Percentiles rank a stretch among this genome's conserved stretches.
phyloP scores from a whole-genome alignment of 2,329 filamentous ascomycete species.

The Xylariaceae sp. region DNA sequence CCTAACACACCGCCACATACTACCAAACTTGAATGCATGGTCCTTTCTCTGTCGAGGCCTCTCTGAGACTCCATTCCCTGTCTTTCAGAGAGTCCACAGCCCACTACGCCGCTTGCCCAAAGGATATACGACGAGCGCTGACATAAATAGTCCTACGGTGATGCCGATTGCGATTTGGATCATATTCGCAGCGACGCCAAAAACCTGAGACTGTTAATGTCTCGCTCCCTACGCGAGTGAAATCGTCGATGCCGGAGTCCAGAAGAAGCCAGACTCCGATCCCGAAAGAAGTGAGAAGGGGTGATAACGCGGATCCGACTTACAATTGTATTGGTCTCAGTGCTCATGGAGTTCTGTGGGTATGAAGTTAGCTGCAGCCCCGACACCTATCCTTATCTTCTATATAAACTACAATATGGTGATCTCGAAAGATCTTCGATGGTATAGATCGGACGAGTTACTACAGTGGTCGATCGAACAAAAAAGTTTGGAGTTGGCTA shows the following conservation, averaged over 20 bases:
- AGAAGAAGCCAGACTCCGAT: too few relatives aligned
- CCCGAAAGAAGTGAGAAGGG: background rate
- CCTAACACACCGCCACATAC: too few relatives aligned
- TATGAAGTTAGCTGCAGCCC: conserved; percentile 4
- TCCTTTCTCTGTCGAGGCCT: too few relatives aligned
- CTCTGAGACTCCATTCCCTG: too few relatives aligned
- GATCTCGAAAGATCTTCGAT: too few relatives aligned
- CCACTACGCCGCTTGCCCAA: conserved; percentile 55
- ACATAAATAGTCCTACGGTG: conserved; percentile 56
- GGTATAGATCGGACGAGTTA: too few relatives aligned
- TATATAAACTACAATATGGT: too few relatives aligned
- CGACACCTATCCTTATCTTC: background rate
- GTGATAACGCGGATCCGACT: background rate
- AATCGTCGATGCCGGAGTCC: too few relatives aligned
- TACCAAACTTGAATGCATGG: too few relatives aligned
- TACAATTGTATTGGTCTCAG: conserved; percentile 10
- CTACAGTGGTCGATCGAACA: too few relatives aligned
- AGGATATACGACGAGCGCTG: conserved; percentile 51
- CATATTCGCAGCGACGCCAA: conserved; percentile 53
- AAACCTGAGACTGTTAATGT: conserved; percentile 21
- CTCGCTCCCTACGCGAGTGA: too few relatives aligned
- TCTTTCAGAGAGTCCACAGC: conserved; percentile 31
- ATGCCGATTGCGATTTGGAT: conserved; percentile 60
- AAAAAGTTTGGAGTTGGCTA: too few relatives aligned
- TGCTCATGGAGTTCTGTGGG: conserved; percentile 3